Evolutionary conservation across 345 rosid species (phyloP), one percentile per base, ranked within the genome.

Genomic region (Lumnitzera littorea): DNA sequence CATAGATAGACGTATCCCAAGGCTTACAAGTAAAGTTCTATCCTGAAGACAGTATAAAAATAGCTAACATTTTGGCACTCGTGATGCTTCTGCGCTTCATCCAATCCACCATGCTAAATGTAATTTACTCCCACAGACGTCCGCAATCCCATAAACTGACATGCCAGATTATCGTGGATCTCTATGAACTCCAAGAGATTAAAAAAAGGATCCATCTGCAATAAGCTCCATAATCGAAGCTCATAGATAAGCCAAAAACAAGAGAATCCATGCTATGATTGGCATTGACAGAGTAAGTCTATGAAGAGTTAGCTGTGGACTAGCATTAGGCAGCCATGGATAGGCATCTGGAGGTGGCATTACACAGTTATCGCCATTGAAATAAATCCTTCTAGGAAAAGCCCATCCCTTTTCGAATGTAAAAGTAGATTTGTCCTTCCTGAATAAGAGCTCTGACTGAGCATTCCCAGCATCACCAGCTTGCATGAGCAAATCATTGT

Each of bases 341-440:
- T 79, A 76, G 29, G 78, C 67, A 58, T 76, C 81, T 0, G 80
- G 84, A 62, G 84, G 80, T 6, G 84, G 84, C 84, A 79, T 70
- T 29, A 79, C 78, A 36, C 84, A 79, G 51, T 70, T 70, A 36
- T 79, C 84, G 0, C 84, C 84, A 25, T 79, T 79, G 76, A 86
- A 89, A 53, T 84, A 84, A 31, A 88, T 76, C 74, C 82, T 82
- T 60, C 78, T 64, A 15, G 96, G 96, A 61, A 86, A 83, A 36
- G 83, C 86, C 96, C 96, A 88, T 51, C 96, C 91, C 62, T 80
- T 82, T 36, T 81, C 86, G 31, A 85, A 70, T 48, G 90, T 83
- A 72, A 83, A 84, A 29, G 74, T 70, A 36, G 74, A 62, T 47
- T 59, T 49, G 49, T 84, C 96, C 72, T 89, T 89, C 41, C 63